Evolutionary conservation across 495 filamentous ascomycete genomes (phyloP).

Genomic region (Daldinia decipiens): DNA sequence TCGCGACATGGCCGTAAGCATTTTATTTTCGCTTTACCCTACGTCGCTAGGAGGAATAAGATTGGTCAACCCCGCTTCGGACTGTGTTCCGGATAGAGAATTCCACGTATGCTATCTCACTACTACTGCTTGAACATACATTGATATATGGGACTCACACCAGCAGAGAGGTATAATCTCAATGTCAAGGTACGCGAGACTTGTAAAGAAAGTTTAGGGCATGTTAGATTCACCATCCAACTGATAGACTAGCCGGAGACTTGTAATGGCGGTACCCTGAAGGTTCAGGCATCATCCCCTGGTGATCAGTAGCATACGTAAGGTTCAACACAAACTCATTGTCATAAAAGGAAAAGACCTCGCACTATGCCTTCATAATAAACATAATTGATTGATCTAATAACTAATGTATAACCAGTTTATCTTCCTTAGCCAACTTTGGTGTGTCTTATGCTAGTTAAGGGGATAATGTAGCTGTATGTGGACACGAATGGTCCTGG

Average conservation of each 20-base stretch:
- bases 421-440: too few species aligned
- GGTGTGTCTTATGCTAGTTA: too few species aligned
- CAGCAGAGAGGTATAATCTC: neutral
- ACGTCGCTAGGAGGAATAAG: constrained; percentile 1
- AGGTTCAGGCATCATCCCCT: neutral
- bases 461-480: constrained; percentile 7
- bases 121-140: constrained; percentile 9
- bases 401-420: too few species aligned
- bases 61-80: constrained; percentile 25
- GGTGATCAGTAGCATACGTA: too few species aligned
- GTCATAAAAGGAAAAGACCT: too few species aligned
- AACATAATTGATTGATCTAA: too few species aligned
- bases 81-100: constrained; percentile 5
- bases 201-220: neutral
- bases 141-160: constrained; percentile 19
- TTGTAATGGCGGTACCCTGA: neutral
- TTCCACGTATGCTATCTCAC: neutral
- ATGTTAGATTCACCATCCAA: constrained; percentile 13
- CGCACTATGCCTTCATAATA: too few species aligned
- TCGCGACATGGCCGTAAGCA: neutral
- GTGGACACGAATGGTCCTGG: neutral
- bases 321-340: too few species aligned
- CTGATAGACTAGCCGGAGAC: neutral
- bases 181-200: constrained; percentile 1
- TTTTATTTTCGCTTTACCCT: constrained; percentile 7